phyloP scores from a whole-genome alignment of 2,329 filamentous ascomycete species.

The Pseudogymnoascus sp. region DNA sequence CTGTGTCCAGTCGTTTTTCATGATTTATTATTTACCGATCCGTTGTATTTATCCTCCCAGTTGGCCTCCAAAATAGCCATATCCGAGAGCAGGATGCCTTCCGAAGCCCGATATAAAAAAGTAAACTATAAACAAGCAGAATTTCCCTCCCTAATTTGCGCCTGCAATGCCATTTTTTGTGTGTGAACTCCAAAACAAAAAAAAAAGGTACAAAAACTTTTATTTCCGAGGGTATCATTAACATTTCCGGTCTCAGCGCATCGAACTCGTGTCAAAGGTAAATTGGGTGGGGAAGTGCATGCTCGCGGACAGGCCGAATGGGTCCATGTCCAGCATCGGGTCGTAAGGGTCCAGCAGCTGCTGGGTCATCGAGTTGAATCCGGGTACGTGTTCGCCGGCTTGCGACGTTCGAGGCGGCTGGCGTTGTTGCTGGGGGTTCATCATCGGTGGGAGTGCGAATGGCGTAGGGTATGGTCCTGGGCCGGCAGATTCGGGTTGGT shows the following conservation, averaged over 20 bases:
- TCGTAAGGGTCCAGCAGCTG: constrained; percentile 65
- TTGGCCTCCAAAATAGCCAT: background rate
- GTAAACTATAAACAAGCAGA: background rate
- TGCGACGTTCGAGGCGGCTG: constrained; percentile 30
- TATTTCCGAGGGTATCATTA: constrained; percentile 23
- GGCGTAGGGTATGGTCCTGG: constrained; percentile 56
- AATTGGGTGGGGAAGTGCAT: constrained; percentile 91
- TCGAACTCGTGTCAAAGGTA: constrained; percentile 49
- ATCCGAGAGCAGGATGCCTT: background rate
- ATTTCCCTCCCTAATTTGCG: background rate
- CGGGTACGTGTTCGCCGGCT: constrained; percentile 23
- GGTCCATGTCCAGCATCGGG: constrained; percentile 83
- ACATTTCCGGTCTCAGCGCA: constrained; percentile 23
- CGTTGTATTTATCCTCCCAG: background rate
- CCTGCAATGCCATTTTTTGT: constrained; percentile 6
- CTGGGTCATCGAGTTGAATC: constrained; percentile 13
- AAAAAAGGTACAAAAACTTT: constrained; percentile 2
- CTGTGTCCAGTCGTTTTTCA: background rate
- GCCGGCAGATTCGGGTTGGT: constrained; percentile 60
- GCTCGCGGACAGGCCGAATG: constrained; percentile 84
- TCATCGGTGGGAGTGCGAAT: constrained; percentile 40
- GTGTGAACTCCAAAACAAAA: background rate
- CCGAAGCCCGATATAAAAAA: background rate
- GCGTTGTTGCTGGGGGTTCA: constrained; percentile 19
- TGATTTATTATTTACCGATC: background rate